These are phyloP conservation scores for Fusarium sambucinum DNA, from an alignment of 2,329 filamentous ascomycete species.

Conservation along the genomic window DNA sequence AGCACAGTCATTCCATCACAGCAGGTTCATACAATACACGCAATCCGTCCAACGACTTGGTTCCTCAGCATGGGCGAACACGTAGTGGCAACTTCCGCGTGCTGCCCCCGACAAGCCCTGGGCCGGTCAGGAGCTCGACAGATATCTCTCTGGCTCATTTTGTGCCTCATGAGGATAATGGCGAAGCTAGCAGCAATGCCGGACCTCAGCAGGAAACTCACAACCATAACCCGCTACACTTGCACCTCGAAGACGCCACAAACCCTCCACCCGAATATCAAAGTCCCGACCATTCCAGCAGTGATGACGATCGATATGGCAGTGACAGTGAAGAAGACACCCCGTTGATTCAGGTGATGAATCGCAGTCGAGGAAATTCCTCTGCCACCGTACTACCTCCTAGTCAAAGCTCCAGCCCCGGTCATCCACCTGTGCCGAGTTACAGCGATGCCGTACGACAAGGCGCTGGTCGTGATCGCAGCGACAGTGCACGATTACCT, in stretches of 20 bases:
- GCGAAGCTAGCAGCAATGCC: conserved; percentile 64
- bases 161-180: conserved; percentile 76
- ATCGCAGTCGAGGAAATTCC: conserved; percentile 65
- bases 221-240: conserved; percentile 55
- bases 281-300: conserved; percentile 72
- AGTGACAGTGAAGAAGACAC: conserved; percentile 69
- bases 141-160: conserved; percentile 95
- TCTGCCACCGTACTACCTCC: conserved; percentile 54
- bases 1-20: conserved; percentile 61
- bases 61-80: conserved; percentile 77
- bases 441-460: conserved; percentile 80
- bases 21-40: conserved; percentile 56
- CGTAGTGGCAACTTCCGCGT: conserved; percentile 83
- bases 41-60: conserved; percentile 60
- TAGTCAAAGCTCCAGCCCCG: conserved; percentile 40
- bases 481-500: conserved; percentile 43
- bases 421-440: conserved; percentile 78
- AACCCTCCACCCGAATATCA: conserved; percentile 79
- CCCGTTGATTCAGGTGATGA: conserved; percentile 64
- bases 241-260: conserved; percentile 65
- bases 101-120: conserved; percentile 83
- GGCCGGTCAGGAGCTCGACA: conserved; percentile 89
- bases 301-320: conserved; percentile 68
- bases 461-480: conserved; percentile 53
- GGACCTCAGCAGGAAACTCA: conserved; percentile 45